Evolutionary conservation across 2,329 filamentous ascomycete species (phyloP).

Genomic region (Albifimbria verrucaria): DNA sequence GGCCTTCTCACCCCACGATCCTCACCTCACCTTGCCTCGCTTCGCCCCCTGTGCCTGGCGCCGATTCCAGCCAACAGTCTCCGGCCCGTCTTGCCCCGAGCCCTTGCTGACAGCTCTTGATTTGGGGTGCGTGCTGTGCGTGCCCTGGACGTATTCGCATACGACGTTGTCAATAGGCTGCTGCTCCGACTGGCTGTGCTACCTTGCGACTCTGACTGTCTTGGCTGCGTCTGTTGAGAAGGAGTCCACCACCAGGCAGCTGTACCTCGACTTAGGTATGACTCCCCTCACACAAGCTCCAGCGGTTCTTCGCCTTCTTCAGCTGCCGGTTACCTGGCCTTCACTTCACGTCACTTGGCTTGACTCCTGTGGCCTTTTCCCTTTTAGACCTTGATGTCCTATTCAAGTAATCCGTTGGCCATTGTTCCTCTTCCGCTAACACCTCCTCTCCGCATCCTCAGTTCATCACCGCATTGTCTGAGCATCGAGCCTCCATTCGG

Average conservation of each 20-base stretch:
- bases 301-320: too few species aligned
- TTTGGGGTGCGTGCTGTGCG: background rate
- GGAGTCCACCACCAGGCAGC: background rate
- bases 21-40: too few species aligned
- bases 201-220: background rate
- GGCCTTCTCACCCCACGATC: too few species aligned
- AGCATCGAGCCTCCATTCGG: background rate
- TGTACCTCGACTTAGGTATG: background rate
- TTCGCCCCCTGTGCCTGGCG: too few species aligned
- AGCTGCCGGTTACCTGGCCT: too few species aligned
- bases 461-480: background rate
- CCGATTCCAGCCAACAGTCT: too few species aligned
- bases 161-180: background rate
- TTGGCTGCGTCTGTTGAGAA: background rate
- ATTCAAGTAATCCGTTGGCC: too few species aligned
- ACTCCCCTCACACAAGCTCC: background rate
- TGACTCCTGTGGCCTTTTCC: too few species aligned
- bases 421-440: background rate
- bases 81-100: too few species aligned
- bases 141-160: background rate
- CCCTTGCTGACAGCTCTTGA: background rate
- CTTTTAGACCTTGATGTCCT: too few species aligned
- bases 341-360: too few species aligned
- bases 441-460: background rate
- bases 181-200: background rate